Conservation (phyloP, 2,329 filamentous ascomycete species). For the Cordyceps sp. region DNA sequence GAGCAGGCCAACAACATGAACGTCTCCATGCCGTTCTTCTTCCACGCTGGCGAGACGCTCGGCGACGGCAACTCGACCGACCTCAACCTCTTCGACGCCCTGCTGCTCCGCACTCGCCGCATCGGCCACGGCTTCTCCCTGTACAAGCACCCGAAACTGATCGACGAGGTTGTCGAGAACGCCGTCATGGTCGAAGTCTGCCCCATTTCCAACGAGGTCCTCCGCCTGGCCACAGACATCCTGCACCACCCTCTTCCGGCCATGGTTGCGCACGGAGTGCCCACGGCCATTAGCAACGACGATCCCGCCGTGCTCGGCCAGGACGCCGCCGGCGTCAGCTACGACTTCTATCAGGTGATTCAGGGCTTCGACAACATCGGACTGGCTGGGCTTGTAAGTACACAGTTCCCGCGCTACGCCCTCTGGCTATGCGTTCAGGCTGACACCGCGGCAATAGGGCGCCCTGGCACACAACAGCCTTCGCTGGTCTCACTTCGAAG, state of each 20-base stretch:
- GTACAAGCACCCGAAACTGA: background rate
- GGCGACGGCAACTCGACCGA: conserved; percentile 1
- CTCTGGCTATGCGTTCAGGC: too few species aligned
- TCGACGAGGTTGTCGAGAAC: background rate
- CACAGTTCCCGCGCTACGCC: too few species aligned
- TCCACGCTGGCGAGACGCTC: background rate
- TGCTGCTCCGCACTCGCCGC: background rate
- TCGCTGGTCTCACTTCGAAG: background rate
- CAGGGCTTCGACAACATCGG: background rate
- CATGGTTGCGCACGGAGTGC: conserved; percentile 1
- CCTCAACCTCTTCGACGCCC: background rate
- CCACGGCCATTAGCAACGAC: background rate
- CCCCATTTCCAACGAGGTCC: background rate
- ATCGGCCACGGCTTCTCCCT: conserved; percentile 1
- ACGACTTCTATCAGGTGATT: background rate
- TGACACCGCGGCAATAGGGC: background rate
- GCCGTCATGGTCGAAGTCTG: background rate
- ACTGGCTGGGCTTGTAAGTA: background rate
- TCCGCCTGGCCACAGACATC: background rate
- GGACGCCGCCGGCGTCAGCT: background rate
- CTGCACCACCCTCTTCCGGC: conserved; percentile 1
- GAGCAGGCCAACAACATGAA: background rate
- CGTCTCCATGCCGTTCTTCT: conserved; percentile 1
- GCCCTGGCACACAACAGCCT: background rate
- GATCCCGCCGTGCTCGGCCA: background rate